A percentile compares a stretch with the other conserved stretches of the same genome.
Evolutionary conservation across 257 asterid species (phyloP).

Genomic region (Nicotiana tomentosiformis): DNA sequence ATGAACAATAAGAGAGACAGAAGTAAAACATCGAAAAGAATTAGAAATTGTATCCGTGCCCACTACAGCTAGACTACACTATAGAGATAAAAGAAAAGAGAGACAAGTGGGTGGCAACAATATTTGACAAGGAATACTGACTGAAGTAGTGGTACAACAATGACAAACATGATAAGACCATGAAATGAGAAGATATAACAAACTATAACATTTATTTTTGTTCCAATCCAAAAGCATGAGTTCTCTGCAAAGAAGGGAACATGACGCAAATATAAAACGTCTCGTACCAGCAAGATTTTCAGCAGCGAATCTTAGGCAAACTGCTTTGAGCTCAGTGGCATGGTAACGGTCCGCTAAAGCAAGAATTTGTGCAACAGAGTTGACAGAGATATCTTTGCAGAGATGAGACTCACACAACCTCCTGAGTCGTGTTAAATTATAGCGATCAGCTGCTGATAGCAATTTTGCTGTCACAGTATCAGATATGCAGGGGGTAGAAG

Average conservation of each 20-base stretch:
- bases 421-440: conserved; percentile 77
- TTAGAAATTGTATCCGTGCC: neutral
- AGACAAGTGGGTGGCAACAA: neutral
- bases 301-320: conserved; percentile 88
- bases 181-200: neutral
- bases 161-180: neutral
- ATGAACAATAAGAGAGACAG: neutral
- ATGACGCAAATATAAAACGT: neutral
- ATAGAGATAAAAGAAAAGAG: neutral
- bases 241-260: neutral
- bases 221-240: neutral
- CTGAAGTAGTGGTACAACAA: neutral
- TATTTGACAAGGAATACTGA: neutral
- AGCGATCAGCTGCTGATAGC: conserved; percentile 91
- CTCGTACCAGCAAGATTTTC: conserved; percentile 87
- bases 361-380: conserved; percentile 67
- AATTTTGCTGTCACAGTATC: conserved; percentile 80
- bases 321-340: conserved; percentile 76
- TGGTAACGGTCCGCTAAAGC: conserved; percentile 71
- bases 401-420: conserved; percentile 87
- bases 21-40: neutral
- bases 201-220: neutral
- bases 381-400: conserved; percentile 84
- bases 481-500: conserved; percentile 37
- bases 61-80: neutral